Conservation (phyloP, 345 rosid genomes). For the Melaleuca quinquenervia region DNA sequence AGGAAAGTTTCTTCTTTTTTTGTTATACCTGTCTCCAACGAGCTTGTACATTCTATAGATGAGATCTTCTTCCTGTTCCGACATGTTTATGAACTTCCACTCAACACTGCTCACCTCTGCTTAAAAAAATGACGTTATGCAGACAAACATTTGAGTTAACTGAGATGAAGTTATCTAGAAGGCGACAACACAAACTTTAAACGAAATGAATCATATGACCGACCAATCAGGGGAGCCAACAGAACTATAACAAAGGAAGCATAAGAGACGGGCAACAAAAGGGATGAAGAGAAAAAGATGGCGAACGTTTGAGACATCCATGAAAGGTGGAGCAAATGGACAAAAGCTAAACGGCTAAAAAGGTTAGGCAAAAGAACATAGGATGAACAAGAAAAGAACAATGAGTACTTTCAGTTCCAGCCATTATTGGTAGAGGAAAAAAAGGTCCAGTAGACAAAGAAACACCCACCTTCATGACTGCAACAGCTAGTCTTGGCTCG, state of each 20-base stretch:
- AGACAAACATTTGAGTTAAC: background rate
- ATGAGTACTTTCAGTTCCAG: background rate
- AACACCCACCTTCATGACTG: background rate
- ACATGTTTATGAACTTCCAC: constrained; percentile 80
- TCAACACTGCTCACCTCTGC: constrained; percentile 84
- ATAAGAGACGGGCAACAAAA: background rate
- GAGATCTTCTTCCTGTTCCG: constrained; percentile 87
- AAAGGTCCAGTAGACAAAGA: background rate
- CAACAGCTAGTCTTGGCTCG: background rate
- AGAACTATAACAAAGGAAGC: background rate
- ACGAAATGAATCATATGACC: background rate
- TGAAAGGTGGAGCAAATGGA: background rate
- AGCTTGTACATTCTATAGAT: constrained; percentile 73
- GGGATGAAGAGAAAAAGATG: background rate
- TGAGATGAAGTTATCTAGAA: background rate
- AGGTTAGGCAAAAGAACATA: background rate
- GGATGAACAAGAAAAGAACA: background rate
- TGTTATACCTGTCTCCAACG: constrained; percentile 65
- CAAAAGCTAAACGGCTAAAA: background rate
- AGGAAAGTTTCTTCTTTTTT: background rate
- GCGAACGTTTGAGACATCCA: background rate
- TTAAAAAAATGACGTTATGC: background rate
- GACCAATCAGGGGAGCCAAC: background rate
- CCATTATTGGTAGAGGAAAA: background rate
- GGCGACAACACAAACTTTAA: background rate